phyloP scores from a whole-genome alignment of 1,139 yeast genomes.

The Pichia sp. region DNA sequence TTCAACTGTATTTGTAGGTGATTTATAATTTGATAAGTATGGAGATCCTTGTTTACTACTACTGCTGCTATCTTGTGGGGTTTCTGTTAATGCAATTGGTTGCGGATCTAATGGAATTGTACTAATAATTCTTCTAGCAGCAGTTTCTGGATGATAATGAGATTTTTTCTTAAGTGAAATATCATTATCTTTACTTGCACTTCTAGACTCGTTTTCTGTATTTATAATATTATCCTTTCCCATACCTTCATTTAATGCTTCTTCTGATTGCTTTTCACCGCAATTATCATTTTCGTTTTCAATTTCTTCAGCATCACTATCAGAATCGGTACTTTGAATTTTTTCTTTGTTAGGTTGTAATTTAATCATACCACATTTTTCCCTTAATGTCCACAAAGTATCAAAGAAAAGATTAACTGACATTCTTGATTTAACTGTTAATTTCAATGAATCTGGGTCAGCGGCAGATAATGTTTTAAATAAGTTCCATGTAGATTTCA shows the following conservation, averaged over 20 bases:
- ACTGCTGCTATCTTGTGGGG: slow-evolving; percentile 18
- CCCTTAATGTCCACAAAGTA: slow-evolving; percentile 73
- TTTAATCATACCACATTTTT: slow-evolving; percentile 79
- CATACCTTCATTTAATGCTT: neutral
- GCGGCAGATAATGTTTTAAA: slow-evolving; percentile 53
- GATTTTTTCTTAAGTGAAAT: slow-evolving; percentile 15
- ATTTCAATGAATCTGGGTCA: slow-evolving; percentile 29
- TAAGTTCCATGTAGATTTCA: slow-evolving; percentile 90
- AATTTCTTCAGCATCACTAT: slow-evolving; percentile 23
- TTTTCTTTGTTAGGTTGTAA: slow-evolving; percentile 32
- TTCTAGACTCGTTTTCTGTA: slow-evolving; percentile 4
- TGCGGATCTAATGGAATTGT: slow-evolving; percentile 80
- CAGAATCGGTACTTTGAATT: slow-evolving; percentile 27
- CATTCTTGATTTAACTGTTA: slow-evolving; percentile 74
- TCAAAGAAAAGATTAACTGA: slow-evolving; percentile 91
- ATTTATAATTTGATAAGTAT: slow-evolving; percentile 13
- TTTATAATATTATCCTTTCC: neutral
- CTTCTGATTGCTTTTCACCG: too few species aligned
- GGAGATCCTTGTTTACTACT: slow-evolving; percentile 23
- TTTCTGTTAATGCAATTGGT: slow-evolving; percentile 42
- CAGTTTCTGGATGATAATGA: slow-evolving; percentile 51
- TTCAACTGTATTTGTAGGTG: slow-evolving; percentile 9
- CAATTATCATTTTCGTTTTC: slow-evolving; percentile 23
- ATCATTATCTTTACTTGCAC: slow-evolving; percentile 9
- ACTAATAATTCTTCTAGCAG: slow-evolving; percentile 65